These are phyloP conservation scores for Aphanomyces invadans DNA, from an alignment of 352 stramenopile genomes.

Conservation along the genomic window DNA sequence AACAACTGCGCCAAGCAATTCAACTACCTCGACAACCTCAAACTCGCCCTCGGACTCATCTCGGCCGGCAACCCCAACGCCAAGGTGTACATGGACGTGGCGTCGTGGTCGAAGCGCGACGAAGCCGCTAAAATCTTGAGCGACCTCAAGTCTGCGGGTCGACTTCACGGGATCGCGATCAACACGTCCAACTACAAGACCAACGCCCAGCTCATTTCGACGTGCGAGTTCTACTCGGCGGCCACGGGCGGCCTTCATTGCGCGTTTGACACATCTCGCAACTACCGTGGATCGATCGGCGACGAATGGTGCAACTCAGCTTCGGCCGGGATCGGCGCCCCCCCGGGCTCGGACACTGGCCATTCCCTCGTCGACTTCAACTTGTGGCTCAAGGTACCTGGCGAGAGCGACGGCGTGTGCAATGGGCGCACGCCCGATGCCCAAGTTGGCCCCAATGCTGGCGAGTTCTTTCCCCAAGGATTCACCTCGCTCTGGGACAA, in stretches of 20 bases:
- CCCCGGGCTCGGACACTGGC: conserved; percentile 32
- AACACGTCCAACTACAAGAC: conserved; percentile 49
- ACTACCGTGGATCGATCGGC: conserved; percentile 25
- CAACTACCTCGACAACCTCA: conserved; percentile 28
- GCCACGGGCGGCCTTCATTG: conserved; percentile 35
- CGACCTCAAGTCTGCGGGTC: conserved; percentile 26
- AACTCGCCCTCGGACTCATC: conserved; percentile 27
- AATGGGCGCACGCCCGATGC: conserved; percentile 33
- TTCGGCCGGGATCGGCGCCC: conserved; percentile 32
- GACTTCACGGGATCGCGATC: conserved; percentile 38
- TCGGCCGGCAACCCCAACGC: conserved; percentile 27
- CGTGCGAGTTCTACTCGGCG: conserved; percentile 31
- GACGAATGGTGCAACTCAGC: conserved; percentile 43
- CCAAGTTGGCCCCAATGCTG: conserved; percentile 34
- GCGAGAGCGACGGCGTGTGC: conserved; percentile 43
- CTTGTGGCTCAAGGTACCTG: conserved; percentile 40
- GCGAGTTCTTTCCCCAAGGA: conserved; percentile 44
- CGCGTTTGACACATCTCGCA: conserved; percentile 38
- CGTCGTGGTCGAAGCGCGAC: conserved; percentile 25
- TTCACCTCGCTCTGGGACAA: conserved; percentile 54
- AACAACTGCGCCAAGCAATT: conserved; percentile 26
- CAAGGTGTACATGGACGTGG: conserved; percentile 33
- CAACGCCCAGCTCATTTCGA: conserved; percentile 29
- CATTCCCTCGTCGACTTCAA: conserved; percentile 32
- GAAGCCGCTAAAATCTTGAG: conserved; percentile 21